phyloP scores from a whole-genome alignment of 2,329 filamentous ascomycete species.

The Claviceps sp. region DNA sequence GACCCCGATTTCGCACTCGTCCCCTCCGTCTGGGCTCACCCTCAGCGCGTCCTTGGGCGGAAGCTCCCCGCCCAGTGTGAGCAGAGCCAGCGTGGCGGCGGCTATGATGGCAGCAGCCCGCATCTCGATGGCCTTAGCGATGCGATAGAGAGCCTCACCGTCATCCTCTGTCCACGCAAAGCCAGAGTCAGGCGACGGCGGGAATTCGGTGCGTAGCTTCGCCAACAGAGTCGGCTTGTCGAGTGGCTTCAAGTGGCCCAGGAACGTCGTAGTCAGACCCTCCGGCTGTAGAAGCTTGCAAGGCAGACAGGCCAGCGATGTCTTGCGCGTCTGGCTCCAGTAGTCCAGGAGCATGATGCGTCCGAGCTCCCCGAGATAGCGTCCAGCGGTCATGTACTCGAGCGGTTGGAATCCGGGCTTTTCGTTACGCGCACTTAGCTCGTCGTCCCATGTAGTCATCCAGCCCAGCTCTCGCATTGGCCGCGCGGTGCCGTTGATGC shows the following conservation, averaged over 20 bases:
- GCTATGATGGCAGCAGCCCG: conserved; percentile 64
- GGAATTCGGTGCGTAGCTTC: conserved; percentile 39
- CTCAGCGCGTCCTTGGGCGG: conserved; percentile 15
- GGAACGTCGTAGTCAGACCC: conserved; percentile 55
- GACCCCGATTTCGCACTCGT: conserved; percentile 48
- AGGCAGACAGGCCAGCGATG: conserved; percentile 36
- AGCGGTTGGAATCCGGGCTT: conserved; percentile 66
- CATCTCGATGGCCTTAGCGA: conserved; percentile 56
- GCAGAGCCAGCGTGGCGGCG: conserved; percentile 55
- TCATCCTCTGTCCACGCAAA: conserved; percentile 51
- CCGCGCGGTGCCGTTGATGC: conserved; percentile 59
- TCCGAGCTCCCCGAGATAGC: conserved; percentile 65
- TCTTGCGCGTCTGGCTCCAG: conserved; percentile 29
- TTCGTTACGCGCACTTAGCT: conserved; percentile 53
- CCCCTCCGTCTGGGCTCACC: conserved; percentile 1
- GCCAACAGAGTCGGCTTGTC: conserved; percentile 28
- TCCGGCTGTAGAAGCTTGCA: conserved; percentile 41
- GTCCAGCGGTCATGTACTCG: conserved; percentile 72
- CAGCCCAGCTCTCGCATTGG: conserved; percentile 50
- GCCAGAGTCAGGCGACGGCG: conserved; percentile 27
- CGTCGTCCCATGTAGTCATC: conserved; percentile 57
- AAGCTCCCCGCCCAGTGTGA: conserved; percentile 57
- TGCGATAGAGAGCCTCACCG: conserved; percentile 47
- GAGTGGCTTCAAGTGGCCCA: conserved; percentile 54
- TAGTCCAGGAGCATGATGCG: conserved; percentile 58